A percentile compares a stretch with the other conserved stretches of the same genome.
Evolutionary conservation across 176 grass and related monocot genomes (phyloP).

Genomic region (Luzula sylvatica): DNA sequence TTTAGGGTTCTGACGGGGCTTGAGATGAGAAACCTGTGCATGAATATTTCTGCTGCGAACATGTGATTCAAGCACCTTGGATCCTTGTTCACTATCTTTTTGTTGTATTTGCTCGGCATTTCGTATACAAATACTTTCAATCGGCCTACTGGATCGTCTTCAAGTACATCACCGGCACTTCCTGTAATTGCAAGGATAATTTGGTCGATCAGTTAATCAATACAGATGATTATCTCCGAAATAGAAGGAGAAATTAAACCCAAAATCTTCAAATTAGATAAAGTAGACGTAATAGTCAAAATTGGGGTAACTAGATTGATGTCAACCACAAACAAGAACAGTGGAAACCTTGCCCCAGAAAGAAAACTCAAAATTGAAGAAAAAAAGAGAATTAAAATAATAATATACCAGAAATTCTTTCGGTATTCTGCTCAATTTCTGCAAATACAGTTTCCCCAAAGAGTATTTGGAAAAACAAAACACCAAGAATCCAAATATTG

Average conservation of each 20-base stretch:
- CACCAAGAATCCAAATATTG: constrained; percentile 10
- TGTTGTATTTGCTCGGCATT: constrained; percentile 73
- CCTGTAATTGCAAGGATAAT: constrained; percentile 23
- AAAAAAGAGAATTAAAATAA: neutral
- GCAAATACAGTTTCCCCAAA: neutral
- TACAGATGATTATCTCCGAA: neutral
- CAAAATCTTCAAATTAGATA: neutral
- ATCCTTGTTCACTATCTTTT: constrained; percentile 57
- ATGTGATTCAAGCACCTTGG: constrained; percentile 68
- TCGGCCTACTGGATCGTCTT: constrained; percentile 67
- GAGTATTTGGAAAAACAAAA: constrained; percentile 11
- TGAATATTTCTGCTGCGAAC: constrained; percentile 84
- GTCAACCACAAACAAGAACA: constrained; percentile 7
- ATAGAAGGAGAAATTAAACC: too few species aligned
- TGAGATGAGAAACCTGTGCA: constrained; percentile 69
- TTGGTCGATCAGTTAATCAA: neutral
- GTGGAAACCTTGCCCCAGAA: neutral
- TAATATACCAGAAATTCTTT: constrained; percentile 13
- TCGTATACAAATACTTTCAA: constrained; percentile 77
- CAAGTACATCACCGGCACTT: constrained; percentile 82
- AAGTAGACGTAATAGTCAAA: neutral
- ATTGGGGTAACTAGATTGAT: neutral
- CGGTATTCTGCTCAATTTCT: constrained; percentile 18
- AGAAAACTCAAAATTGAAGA: neutral
- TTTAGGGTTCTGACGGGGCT: constrained; percentile 66